Base-by-base conservation (phyloP, 495 filamentous ascomycete species). In the Niebla homalea region DNA sequence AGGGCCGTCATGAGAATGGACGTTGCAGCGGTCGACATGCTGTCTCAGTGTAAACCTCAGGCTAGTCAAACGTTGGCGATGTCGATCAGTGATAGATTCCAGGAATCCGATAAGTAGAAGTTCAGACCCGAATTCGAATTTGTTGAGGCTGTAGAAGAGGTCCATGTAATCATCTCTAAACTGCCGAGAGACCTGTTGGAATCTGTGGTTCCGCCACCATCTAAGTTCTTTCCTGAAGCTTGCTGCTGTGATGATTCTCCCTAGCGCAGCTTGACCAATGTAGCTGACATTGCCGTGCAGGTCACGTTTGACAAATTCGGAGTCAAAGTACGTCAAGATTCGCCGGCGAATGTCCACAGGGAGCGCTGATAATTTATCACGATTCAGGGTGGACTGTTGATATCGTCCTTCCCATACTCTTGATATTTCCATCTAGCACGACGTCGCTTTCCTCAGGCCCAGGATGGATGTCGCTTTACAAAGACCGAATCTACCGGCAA, bases 71-170 rank as follows among this genome's bases (percentile, higher is more conserved):
- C 6, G 16, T 36, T 48, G 2, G n/a, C 45, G 45, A 4, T 8
- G 12, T 15, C 10, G 11, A 26, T 16, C n/a, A 36, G 15, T n/a
- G 11, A 48, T 48, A 5, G 1, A 1, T 18, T 48, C 25, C 23
- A 48, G 16, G 48, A 50, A 50, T 29, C 43, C 48, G 16, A 43
- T 8, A 32, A 50, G 26, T 4, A 20, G 10, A 37, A 11, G 15
- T 6, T 19, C 26, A 22, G 25, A 16, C 37, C 41, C 41, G 39
- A 50, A 43, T 18, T 50, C 48, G 48, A 50, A 50, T 10, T 39
- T 39, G 18, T 50, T 50, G 26, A 15, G 19, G 19, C 21, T 23
- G 26, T 43, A 50, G 38, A 50, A 50, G 14, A 29, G n/a, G 19
- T 43, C n/a, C 10, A 43, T 19, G 14, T 32, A 25, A 22, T 50